phyloP scores from a whole-genome alignment of 164 flowering plant species.

The Tetracentron sinense region DNA sequence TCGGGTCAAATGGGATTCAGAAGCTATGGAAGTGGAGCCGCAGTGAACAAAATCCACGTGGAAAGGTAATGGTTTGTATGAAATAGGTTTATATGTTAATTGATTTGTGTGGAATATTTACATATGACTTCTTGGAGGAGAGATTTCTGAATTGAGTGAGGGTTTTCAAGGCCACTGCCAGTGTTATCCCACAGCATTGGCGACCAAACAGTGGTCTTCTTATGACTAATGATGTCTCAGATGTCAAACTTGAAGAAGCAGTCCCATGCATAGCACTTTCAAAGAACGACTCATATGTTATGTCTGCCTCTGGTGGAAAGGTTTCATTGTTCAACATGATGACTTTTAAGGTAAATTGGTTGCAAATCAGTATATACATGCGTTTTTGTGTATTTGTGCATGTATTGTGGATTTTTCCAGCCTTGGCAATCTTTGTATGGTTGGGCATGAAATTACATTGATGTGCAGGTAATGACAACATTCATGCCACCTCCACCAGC shows the following conservation, averaged over 20 bases:
- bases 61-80: slow-evolving; percentile 54
- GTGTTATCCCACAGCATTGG: slow-evolving; percentile 86
- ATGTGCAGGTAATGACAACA: slow-evolving; percentile 78
- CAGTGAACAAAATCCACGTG: slow-evolving; percentile 73
- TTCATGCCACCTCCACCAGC: slow-evolving; percentile 96
- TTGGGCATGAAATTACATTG: slow-evolving; percentile 3
- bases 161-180: slow-evolving; percentile 86
- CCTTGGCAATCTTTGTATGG: neutral
- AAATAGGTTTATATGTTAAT: neutral
- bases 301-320: slow-evolving; percentile 95
- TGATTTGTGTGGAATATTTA: neutral
- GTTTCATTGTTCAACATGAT: slow-evolving; percentile 96
- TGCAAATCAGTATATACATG: neutral
- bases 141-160: slow-evolving; percentile 26
- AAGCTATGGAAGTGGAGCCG: slow-evolving; percentile 92
- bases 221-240: slow-evolving; percentile 82
- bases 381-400: neutral
- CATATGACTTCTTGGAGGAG: neutral
- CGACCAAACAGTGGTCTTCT: slow-evolving; percentile 93
- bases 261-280: slow-evolving; percentile 96
- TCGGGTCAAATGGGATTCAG: slow-evolving; percentile 62
- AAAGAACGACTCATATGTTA: slow-evolving; percentile 92
- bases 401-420: neutral
- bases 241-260: slow-evolving; percentile 79
- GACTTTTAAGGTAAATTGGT: slow-evolving; percentile 78